Base-by-base conservation (phyloP, 371 early-diverging fungal genomes). In the Actinomortierella ambigua region DNA sequence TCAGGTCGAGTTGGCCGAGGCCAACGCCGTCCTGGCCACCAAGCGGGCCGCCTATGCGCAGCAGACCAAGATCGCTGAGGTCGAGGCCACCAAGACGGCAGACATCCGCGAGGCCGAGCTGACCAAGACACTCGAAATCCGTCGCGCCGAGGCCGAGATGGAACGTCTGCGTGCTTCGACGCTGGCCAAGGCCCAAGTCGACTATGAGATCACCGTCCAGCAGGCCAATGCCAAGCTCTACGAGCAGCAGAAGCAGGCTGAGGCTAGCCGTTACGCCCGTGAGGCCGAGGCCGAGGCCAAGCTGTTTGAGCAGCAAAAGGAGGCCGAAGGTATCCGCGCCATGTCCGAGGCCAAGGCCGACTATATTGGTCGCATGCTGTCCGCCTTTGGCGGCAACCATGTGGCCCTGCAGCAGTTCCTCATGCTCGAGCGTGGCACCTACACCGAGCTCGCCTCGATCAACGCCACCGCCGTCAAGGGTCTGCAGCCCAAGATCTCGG, bases 401-500 rank as follows among this genome's bases (percentile, higher is more conserved):
- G 43, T 14, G 23, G 64, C 75, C n/a, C 63, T 68, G n/a, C 50
- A 82, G 42, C 78, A 82, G 55, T 83, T 79, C 61, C 41, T 82
- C 44, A 84, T 84, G 85, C 58, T 84, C 49, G 82, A 84, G 43
- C 56, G 67, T 22, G 84, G 84, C 34, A 50, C 78, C 34, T 82
- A 65, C 61, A 66, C 71, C 41, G 75, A 81, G 9, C 73, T 84
- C 28, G 85, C 85, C 51, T 61, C 68, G 40, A 59, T 75, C 50
- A 84, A 84, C 65, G 83, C 84, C 48, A 67, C 77, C 23, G 85
- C 85, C 8, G 69, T 84, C 61, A 68, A 66, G 49, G 83, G 83
- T 8, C 77, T 84, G 17, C 63, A 80, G 18, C 85, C 85, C 47
- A 82, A 81, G 64, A 81, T 84, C 60, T 78, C 80, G 17, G 80